Base-by-base conservation (phyloP, 2,329 filamentous ascomycete genomes). In the Albophoma yamanashiensis region DNA sequence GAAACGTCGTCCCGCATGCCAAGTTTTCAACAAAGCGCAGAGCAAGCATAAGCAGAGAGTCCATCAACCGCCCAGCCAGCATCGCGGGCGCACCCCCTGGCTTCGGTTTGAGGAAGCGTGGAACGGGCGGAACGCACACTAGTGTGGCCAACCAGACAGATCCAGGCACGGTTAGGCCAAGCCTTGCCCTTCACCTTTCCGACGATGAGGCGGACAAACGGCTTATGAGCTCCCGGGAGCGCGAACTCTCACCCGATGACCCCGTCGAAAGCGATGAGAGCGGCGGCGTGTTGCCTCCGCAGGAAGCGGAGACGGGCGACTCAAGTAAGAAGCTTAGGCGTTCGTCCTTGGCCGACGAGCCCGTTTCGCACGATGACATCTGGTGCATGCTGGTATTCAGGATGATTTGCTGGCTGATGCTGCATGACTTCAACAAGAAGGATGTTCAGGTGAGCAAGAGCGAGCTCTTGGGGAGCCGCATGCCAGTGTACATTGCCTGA, bases 321-420 rank as follows among this genome's bases (percentile, higher is more conserved):
- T 45, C 25, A 11, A 39, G 52, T 8, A 57, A 56, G 47, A 52
- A 58, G 39, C 40, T 45, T 17, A 53, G 60, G 7, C 57, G 60
- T 17, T 55, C 58, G 11, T 57, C 64, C 14, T 63, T 73, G 43
- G 65, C 66, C 11, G 59, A 65, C 2, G 61, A 69, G 57, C 59
- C 62, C 6, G 69, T 68, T 15, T 67, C 67, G n/a, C 69, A 73
- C 52, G 73, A 75, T 52, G 73, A 76, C 9, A 76, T 82, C n/a
- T 84, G 81, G 81, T 80, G 79, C 64, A 78, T 77, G 9, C 69
- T 84, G 22, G 74, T 83, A 4, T 81, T 84, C 62, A 71, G 81
- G 34, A 84, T 84, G 82, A 73, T 84, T 31, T 83, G 81, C 66
- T 84, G 81, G 82, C 68, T 84, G 58, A 74, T 80, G 70, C 69